Conservation (phyloP, 2,329 filamentous ascomycete genomes). For the Grosmannia huntii region DNA sequence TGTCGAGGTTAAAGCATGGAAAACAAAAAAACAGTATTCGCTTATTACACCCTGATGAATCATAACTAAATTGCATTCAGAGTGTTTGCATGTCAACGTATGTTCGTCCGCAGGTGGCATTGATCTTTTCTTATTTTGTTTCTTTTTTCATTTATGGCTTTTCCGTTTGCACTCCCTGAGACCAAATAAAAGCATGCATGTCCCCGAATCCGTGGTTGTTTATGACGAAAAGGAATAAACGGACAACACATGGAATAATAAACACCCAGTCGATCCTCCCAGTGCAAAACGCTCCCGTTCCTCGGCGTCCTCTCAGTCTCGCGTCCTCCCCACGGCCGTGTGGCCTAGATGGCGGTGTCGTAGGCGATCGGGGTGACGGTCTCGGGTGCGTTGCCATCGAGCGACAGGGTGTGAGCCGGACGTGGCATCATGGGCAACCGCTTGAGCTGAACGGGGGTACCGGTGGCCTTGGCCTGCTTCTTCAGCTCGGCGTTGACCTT, state of each 20-base stretch:
- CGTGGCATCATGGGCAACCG: constrained; percentile 71
- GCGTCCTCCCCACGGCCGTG: background rate
- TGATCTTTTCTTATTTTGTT: background rate
- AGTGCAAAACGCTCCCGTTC: background rate
- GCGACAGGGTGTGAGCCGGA: constrained; percentile 49
- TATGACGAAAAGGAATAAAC: constrained; percentile 1
- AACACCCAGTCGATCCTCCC: constrained; percentile 1
- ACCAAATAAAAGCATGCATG: constrained; percentile 4
- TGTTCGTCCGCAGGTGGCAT: background rate
- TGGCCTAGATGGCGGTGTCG: constrained; percentile 85
- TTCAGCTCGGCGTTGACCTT: constrained; percentile 92
- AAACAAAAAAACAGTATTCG: constrained; percentile 1
- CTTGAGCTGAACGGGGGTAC: constrained; percentile 84
- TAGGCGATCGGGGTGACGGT: constrained; percentile 49
- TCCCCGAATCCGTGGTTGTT: constrained; percentile 2
- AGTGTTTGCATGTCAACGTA: too few relatives aligned
- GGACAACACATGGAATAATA: constrained; percentile 1
- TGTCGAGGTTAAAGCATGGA: background rate
- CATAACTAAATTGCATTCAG: background rate
- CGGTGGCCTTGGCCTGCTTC: constrained; percentile 84
- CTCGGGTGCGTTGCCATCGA: constrained; percentile 17
- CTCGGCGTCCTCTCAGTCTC: background rate
- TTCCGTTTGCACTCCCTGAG: constrained; percentile 3
- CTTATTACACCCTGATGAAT: background rate
- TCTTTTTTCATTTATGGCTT: constrained; percentile 5